These are phyloP conservation scores for Cladosporium sp. DNA, from an alignment of 2,329 filamentous ascomycete genomes.

Conservation along the genomic window DNA sequence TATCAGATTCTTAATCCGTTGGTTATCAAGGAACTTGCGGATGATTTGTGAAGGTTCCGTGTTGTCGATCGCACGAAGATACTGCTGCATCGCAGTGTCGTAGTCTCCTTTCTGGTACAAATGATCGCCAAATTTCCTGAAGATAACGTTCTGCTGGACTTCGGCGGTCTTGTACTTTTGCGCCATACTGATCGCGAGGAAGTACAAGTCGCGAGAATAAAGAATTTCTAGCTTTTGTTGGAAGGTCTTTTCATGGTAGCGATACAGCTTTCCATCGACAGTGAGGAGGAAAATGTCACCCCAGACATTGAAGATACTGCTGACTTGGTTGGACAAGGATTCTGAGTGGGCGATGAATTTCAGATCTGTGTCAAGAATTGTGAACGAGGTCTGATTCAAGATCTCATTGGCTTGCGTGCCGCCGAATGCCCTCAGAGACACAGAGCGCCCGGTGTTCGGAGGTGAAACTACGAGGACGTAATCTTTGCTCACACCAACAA, in stretches of 20 bases:
- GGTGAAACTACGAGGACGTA: slow-evolving; percentile 88
- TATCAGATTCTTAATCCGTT: slow-evolving; percentile 95
- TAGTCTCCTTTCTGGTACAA: slow-evolving; percentile 94
- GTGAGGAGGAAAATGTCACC: slow-evolving; percentile 88
- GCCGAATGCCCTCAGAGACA: slow-evolving; percentile 71
- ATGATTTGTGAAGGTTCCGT: slow-evolving; percentile 97
- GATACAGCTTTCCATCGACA: slow-evolving; percentile 85
- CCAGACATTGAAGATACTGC: slow-evolving; percentile 82
- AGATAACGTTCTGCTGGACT: slow-evolving; percentile 85
- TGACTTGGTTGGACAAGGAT: slow-evolving; percentile 76
- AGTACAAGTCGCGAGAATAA: slow-evolving; percentile 90
- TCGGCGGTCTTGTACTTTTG: slow-evolving; percentile 81
- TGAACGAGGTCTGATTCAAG: slow-evolving; percentile 85
- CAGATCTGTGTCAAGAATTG: slow-evolving; percentile 86
- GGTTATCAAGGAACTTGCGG: slow-evolving; percentile 94
- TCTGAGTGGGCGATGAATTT: slow-evolving; percentile 89
- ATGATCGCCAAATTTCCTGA: slow-evolving; percentile 89
- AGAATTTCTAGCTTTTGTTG: slow-evolving; percentile 90
- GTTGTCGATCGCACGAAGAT: slow-evolving; percentile 91
- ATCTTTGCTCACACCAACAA: slow-evolving; percentile 75
- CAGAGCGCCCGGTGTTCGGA: slow-evolving; percentile 61
- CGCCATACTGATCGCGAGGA: slow-evolving; percentile 86
- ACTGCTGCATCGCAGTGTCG: slow-evolving; percentile 98
- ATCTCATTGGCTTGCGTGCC: slow-evolving; percentile 71
- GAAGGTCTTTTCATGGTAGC: slow-evolving; percentile 87